phyloP scores from a whole-genome alignment of 169 alveolate species.

The Eimeria mitis region DNA sequence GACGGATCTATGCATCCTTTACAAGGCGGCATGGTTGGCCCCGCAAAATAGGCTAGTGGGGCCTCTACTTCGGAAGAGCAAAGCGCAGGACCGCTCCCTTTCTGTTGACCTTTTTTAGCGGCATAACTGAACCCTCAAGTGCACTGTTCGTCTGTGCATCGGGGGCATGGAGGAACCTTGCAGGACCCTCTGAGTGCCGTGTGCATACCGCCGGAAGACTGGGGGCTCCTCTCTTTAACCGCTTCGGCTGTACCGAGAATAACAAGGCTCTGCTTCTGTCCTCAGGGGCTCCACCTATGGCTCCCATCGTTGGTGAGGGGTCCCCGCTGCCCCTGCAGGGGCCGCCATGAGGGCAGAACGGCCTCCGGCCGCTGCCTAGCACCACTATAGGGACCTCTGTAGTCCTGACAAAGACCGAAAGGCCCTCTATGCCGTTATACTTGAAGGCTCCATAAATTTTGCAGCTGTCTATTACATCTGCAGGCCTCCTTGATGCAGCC shows the following conservation, averaged over 20 bases:
- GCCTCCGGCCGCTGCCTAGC: slow-evolving; percentile 17
- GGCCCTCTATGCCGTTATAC: background rate
- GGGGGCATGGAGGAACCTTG: background rate
- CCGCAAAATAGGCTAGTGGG: too few relatives aligned
- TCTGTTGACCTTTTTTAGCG: background rate
- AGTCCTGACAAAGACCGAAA: background rate
- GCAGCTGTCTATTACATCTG: background rate
- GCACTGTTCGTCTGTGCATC: background rate
- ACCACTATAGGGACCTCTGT: background rate
- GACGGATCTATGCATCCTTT: too few relatives aligned
- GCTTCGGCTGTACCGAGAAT: background rate
- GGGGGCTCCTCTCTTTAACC: background rate
- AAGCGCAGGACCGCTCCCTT: background rate
- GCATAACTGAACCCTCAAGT: background rate
- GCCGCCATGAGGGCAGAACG: slow-evolving; percentile 1
- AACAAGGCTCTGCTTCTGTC: background rate
- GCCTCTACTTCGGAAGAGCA: background rate
- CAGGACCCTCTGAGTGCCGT: background rate
- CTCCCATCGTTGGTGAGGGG: background rate
- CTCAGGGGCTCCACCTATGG: background rate
- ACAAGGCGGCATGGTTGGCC: too few relatives aligned
- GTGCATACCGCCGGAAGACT: background rate
- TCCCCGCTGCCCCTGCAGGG: background rate
- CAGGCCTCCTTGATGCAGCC: background rate
- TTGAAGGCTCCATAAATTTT: background rate